phyloP scores from a whole-genome alignment of 306 rosid genomes.

The Begonia peltatifolia region DNA sequence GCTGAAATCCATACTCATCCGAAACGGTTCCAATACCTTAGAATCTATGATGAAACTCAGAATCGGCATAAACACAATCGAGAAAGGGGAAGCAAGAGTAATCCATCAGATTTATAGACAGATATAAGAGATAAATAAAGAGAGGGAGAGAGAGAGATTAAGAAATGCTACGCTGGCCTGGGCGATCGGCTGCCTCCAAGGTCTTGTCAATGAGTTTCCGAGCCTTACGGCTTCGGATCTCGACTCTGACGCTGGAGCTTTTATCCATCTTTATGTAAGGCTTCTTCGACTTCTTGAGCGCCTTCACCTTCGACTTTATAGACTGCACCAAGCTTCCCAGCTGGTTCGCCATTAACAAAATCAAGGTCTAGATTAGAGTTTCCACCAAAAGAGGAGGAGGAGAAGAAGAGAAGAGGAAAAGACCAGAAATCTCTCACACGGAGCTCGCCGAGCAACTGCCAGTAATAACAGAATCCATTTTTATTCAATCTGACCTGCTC shows the following conservation, averaged over 20 bases:
- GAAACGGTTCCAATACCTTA: slow-evolving; percentile 21
- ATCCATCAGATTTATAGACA: neutral
- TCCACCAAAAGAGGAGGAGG: neutral
- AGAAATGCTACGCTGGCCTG: slow-evolving; percentile 19
- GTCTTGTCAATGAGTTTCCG: slow-evolving; percentile 76
- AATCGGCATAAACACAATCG: slow-evolving; percentile 17
- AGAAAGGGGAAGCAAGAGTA: neutral
- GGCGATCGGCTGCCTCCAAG: slow-evolving; percentile 60
- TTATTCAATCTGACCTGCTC: no score
- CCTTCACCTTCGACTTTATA: slow-evolving; percentile 64
- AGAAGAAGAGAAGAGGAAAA: no score
- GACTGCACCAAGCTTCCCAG: slow-evolving; percentile 56
- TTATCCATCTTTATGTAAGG: slow-evolving; percentile 81
- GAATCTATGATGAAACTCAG: slow-evolving; percentile 7
- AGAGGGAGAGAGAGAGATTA: slow-evolving; percentile 7
- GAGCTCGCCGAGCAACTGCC: no score
- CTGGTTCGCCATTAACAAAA: slow-evolving; percentile 36
- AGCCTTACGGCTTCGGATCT: slow-evolving; percentile 89
- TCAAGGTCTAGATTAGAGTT: neutral
- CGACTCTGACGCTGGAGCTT: slow-evolving; percentile 81
- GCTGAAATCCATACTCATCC: slow-evolving; percentile 3
- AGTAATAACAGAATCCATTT: no score
- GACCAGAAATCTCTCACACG: no score
- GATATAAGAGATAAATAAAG: neutral
- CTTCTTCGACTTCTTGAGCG: slow-evolving; percentile 43